Evolutionary conservation across 164 flowering plant species (phyloP).

Genomic region (Chloranthus sessilifolius): DNA sequence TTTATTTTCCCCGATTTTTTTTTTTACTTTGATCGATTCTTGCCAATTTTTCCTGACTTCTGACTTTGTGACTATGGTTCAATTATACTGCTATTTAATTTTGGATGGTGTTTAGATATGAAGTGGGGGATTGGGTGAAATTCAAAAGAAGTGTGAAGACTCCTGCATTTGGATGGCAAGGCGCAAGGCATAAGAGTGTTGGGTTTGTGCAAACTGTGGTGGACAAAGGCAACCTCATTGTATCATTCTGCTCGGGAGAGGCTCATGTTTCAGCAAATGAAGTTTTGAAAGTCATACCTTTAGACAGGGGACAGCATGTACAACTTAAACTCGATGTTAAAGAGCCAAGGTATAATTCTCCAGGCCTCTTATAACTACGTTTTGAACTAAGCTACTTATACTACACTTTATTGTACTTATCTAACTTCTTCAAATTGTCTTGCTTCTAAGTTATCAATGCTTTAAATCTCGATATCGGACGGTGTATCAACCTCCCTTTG

Average conservation of each 20-base stretch:
- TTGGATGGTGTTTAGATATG: slow-evolving; percentile 43
- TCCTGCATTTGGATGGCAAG: slow-evolving; percentile 98
- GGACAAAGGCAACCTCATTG: slow-evolving; percentile 68
- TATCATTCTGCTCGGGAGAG: slow-evolving; percentile 94
- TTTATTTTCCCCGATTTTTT: no score
- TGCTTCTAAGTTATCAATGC: no score
- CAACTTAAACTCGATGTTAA: slow-evolving; percentile 73
- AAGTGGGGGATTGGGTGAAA: slow-evolving; percentile 95
- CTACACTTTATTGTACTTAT: not conserved
- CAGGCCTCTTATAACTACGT: no score
- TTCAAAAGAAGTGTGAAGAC: slow-evolving; percentile 64
- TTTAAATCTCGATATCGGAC: no score
- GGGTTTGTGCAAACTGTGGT: slow-evolving; percentile 85
- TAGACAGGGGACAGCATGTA: slow-evolving; percentile 98
- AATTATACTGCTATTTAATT: no score
- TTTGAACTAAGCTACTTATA: not conserved
- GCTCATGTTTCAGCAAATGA: slow-evolving; percentile 76
- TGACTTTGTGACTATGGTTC: no score
- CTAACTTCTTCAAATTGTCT: not conserved
- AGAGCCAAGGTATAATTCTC: slow-evolving; percentile 74
- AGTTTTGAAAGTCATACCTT: slow-evolving; percentile 82
- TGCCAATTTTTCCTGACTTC: no score
- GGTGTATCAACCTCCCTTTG: no score
- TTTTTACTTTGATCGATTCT: no score
- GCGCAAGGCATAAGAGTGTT: slow-evolving; percentile 80